phyloP scores from a whole-genome alignment of 2,329 filamentous ascomycete species.

The Cladosporium halotolerans region DNA sequence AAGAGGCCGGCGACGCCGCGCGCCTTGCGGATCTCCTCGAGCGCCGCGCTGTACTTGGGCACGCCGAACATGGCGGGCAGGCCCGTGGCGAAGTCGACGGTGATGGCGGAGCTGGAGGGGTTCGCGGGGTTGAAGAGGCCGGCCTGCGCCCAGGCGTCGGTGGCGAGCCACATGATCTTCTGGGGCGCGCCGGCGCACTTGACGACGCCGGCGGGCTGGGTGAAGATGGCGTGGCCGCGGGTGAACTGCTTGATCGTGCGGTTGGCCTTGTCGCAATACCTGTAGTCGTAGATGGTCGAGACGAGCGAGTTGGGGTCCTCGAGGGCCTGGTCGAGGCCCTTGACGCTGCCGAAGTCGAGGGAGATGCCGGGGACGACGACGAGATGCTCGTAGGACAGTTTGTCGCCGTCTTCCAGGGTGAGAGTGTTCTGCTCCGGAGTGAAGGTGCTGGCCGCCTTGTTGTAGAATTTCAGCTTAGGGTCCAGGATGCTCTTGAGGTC shows the following conservation, averaged over 20 bases:
- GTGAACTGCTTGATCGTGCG: constrained; percentile 28
- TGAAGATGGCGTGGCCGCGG: constrained; percentile 34
- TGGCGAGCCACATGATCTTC: constrained; percentile 38
- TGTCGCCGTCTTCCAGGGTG: constrained; percentile 50
- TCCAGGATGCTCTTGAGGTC: constrained; percentile 50
- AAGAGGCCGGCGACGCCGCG: constrained; percentile 34
- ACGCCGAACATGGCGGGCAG: constrained; percentile 37
- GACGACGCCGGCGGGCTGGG: constrained; percentile 34
- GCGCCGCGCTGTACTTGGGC: constrained; percentile 32
- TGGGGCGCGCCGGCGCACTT: constrained; percentile 37
- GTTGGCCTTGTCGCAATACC: constrained; percentile 34
- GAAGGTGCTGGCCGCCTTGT: constrained; percentile 45
- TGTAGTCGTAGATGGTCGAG: constrained; percentile 34
- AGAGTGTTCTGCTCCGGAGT: constrained; percentile 52
- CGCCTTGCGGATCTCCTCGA: constrained; percentile 32
- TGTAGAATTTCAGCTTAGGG: constrained; percentile 57
- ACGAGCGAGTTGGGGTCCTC: constrained; percentile 30
- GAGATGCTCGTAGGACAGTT: constrained; percentile 57
- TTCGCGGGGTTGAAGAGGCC: constrained; percentile 29
- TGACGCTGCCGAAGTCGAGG: constrained; percentile 16
- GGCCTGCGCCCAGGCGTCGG: constrained; percentile 33
- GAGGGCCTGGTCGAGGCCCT: constrained; percentile 26
- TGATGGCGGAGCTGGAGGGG: constrained; percentile 24
- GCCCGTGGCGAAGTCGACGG: constrained; percentile 35
- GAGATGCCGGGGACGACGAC: constrained; percentile 48